Evolutionary conservation across 2,329 filamentous ascomycete genomes (phyloP), one percentile per base, ranked within the genome.

Genomic region (Cladophialophora chaetospira): DNA sequence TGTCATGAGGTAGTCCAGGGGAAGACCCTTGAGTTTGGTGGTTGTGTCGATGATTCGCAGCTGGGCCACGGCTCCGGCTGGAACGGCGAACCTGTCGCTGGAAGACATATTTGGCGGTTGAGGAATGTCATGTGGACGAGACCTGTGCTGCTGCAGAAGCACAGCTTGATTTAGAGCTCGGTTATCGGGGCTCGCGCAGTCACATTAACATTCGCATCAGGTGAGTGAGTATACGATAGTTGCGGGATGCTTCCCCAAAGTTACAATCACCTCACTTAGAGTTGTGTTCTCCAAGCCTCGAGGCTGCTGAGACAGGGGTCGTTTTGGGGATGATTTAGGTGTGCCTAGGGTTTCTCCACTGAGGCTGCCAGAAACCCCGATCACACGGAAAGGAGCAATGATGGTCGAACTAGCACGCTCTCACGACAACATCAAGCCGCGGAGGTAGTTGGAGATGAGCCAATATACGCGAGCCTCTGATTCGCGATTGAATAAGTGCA

Each of bases 11-110:
- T 53, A 25, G 13, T 58, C 33, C 10, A 44, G 44, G 5, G 33
- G 38, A 9, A 63, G 44, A 5, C 33, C 40, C 15, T 53, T 63
- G 54, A 63, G 57, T 5, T 35, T 57, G 10, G 60, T 49, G 23
- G 57, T 63, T 11, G 60, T 43, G 45, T 63, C 57, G 28, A 63
- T 63, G 35, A 63, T 58, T 11, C 54, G 47, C 5, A 63, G 53
- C n/a, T 42, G 45, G 25, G 55, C 54, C 4, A 55, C 40, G 19
- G 43, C 46, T 5, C 59, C 59, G 19, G 28, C 10, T 31, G 59
- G 59, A 3, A 62, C 56, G 11, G 33, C 31, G 25, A 58, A 58
- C 19, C 44, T 45, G 13, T 53, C 45, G 26, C 28, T 40, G 31
- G 53, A 15, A 15, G 29, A n/a, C 53, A 56, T 56, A 11, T 38